Base-by-base conservation (phyloP, 2,329 filamentous ascomycete genomes). In the Sarocladium oryzae region DNA sequence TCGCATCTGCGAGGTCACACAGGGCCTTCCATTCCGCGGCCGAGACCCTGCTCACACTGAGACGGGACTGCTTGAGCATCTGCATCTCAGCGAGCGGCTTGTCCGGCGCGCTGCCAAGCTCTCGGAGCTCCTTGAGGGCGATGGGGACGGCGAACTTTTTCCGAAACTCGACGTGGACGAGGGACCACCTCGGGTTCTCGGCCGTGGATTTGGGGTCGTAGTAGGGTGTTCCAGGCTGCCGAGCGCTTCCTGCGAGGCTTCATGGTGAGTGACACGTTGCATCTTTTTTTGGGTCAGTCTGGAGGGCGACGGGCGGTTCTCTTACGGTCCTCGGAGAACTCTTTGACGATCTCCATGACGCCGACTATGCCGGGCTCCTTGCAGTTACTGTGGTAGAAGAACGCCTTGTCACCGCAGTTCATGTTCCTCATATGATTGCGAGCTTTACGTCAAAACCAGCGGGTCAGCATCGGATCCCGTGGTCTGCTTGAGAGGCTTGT, bases 321-420 rank as follows among this genome's bases (percentile, higher is more conserved):
- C 79, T 59, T 70, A 88, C 86, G 70, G 61, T 99, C 93, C 8
- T 88, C 78, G 2, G 85, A 85, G 57, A 89, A 86, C 63, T 96
- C 91, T 56, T 81, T 77, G 15, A 95, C 90, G 56, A 99, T 87
- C 61, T 93, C 87, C 86, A 96, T 91, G 16, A 85, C 81, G 2
- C 91, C 91, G 1, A 85, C 89, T 45, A 97, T 89, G 2, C 88
- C 92, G 0, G 91, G 90, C 21, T 85, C 80, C 65, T 95, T 95
- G 69, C 88, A 93, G 61, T 93, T 95, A 43, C 88, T 95, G 69
- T 96, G 92, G 65, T 97, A 97, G 72, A 99, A 97, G 71, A 99
- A 97, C 23, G 90, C 91, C 28, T 91, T 76, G 63, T 99, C 93
- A 49, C 91, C 91, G 52, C 84, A 83, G 60, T 88, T 90, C 93